Evolutionary conservation across 306 rosid species (phyloP).

Genomic region (Cajanus cajan): DNA sequence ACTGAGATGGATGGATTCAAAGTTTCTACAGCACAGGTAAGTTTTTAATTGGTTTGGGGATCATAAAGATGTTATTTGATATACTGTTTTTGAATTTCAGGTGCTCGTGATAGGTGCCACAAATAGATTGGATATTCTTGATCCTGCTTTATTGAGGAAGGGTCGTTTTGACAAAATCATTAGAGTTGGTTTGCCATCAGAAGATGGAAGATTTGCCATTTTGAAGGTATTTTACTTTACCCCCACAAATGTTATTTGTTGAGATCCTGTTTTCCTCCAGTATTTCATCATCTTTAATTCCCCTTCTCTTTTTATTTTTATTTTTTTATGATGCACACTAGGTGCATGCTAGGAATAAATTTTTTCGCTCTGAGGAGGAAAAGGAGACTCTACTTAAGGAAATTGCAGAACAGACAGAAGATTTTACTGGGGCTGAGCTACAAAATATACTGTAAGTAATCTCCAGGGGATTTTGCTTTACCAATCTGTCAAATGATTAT

Average conservation of each 20-base stretch:
- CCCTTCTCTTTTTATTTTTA: neutral
- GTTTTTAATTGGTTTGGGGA: constrained; percentile 25
- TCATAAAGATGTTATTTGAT: constrained; percentile 34
- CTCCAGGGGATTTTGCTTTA: constrained; percentile 13
- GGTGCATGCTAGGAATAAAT: constrained; percentile 98
- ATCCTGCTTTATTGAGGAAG: constrained; percentile 95
- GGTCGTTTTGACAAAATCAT: constrained; percentile 99
- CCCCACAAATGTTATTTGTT: constrained; percentile 2
- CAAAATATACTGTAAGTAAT: constrained; percentile 85
- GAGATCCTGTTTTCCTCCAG: constrained; percentile 17
- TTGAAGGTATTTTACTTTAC: constrained; percentile 59
- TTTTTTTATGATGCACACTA: constrained; percentile 35
- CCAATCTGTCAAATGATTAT: constrained; percentile 10
- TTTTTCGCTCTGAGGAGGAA: constrained; percentile 80
- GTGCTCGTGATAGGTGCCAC: constrained; percentile 98
- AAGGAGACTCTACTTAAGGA: constrained; percentile 72
- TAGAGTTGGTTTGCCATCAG: constrained; percentile 96
- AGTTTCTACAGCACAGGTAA: constrained; percentile 87
- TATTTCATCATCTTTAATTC: constrained; percentile 11
- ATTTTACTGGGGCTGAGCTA: constrained; percentile 98
- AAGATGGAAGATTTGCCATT: constrained; percentile 94
- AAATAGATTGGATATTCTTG: constrained; percentile 94
- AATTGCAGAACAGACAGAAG: constrained; percentile 85
- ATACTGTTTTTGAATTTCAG: constrained; percentile 54
- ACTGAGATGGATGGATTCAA: constrained; percentile 98